Evolutionary conservation across 805 yeast genomes (phyloP).

Genomic region (Candida suzukii): DNA sequence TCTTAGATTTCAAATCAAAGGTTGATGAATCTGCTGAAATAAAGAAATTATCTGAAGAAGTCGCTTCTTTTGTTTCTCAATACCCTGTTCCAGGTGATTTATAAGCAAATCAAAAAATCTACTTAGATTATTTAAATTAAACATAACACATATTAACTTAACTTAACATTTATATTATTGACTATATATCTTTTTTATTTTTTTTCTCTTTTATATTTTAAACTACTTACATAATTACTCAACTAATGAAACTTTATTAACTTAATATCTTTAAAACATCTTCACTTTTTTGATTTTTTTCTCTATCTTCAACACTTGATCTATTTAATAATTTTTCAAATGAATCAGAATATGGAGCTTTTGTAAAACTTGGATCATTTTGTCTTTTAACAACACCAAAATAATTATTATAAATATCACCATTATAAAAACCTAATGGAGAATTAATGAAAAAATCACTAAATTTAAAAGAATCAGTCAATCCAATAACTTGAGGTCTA

Average conservation of each 20-base stretch:
- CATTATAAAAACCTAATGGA: conserved; percentile 73
- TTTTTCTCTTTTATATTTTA: background rate
- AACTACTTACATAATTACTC: background rate
- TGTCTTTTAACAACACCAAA: conserved; percentile 42
- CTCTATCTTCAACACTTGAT: conserved; percentile 28
- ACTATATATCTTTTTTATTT: background rate
- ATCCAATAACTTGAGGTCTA: conserved; percentile 65
- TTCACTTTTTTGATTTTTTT: conserved; percentile 14
- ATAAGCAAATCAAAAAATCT: conserved; percentile 3
- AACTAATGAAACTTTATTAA: background rate
- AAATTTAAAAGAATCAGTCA: conserved; percentile 79
- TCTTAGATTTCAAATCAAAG: conserved; percentile 63
- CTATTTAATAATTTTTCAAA: conserved; percentile 32
- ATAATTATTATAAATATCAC: conserved; percentile 78
- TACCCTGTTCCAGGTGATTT: conserved; percentile 89
- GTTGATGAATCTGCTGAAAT: conserved; percentile 62
- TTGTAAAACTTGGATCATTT: conserved; percentile 44
- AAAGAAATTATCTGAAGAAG: conserved; percentile 54
- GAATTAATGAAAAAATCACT: conserved; percentile 79
- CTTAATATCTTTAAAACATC: conserved; percentile 15
- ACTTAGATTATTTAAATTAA: background rate
- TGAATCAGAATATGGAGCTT: conserved; percentile 51
- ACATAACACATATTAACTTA: background rate
- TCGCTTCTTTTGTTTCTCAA: conserved; percentile 61
- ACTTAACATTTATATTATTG: background rate